Percentiles rank a stretch among this genome's conserved stretches.
Evolutionary conservation across 1,139 yeast species (phyloP).

Genomic region (Taiozyma sp.): DNA sequence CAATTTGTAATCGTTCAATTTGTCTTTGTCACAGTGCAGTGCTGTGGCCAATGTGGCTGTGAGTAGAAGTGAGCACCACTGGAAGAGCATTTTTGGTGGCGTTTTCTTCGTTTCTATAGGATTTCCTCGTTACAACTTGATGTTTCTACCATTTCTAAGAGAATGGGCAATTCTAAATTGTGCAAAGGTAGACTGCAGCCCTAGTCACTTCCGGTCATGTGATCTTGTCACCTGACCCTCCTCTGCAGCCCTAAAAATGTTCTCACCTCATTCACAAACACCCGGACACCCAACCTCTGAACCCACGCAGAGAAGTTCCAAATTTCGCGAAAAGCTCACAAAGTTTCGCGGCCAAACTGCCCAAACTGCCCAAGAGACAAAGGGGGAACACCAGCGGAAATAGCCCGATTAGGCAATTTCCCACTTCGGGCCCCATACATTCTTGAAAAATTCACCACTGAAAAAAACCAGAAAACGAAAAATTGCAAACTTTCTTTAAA

Average conservation of each 20-base stretch:
- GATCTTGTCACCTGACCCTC: background rate
- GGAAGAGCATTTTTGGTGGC: background rate
- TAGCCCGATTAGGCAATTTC: slow-evolving; percentile 1
- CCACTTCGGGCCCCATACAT: background rate
- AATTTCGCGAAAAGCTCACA: background rate
- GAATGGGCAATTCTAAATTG: too few species aligned
- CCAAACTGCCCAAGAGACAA: too few species aligned
- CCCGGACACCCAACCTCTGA: slow-evolving; percentile 7
- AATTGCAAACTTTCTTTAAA: background rate
- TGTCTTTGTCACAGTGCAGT: slow-evolving; percentile 16
- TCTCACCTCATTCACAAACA: background rate
- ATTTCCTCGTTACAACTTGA: background rate
- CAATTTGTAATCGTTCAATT: slow-evolving; percentile 15
- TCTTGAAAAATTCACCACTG: background rate
- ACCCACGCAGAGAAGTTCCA: background rate
- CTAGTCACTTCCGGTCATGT: background rate
- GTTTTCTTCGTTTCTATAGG: background rate
- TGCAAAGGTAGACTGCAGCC: background rate
- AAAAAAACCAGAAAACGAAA: background rate
- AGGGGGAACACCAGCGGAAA: slow-evolving; percentile 1
- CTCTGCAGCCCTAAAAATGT: background rate
- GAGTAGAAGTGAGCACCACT: background rate
- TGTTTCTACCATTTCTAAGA: too few species aligned
- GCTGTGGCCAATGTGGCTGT: background rate
- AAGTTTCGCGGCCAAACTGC: background rate